Conservation (phyloP, 2,329 filamentous ascomycete genomes). For the Capronia americana region DNA sequence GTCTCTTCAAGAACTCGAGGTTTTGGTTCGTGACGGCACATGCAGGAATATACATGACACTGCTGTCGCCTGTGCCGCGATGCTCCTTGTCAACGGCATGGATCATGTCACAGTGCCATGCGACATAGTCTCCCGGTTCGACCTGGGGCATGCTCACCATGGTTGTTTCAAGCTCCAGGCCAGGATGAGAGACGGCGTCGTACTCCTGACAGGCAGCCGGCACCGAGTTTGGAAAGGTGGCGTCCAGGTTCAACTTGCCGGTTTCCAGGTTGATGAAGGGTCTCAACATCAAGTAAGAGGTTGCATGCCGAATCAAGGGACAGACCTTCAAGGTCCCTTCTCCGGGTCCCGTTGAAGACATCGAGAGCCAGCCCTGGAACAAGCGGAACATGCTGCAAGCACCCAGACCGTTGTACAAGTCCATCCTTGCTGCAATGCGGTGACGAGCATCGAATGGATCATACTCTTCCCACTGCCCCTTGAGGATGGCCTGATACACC, state of each 20-base stretch:
- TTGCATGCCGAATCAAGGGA: slow-evolving; percentile 75
- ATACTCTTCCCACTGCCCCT: slow-evolving; percentile 78
- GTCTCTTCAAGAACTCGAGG: slow-evolving; percentile 71
- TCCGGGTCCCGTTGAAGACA: slow-evolving; percentile 73
- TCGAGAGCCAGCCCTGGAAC: slow-evolving; percentile 87
- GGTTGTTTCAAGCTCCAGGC: slow-evolving; percentile 68
- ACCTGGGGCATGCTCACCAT: slow-evolving; percentile 77
- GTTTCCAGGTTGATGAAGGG: slow-evolving; percentile 75
- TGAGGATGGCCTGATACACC: slow-evolving; percentile 76
- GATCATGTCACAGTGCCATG: slow-evolving; percentile 56
- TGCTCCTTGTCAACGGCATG: slow-evolving; percentile 86
- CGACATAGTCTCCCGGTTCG: slow-evolving; percentile 74
- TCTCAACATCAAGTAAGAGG: slow-evolving; percentile 78
- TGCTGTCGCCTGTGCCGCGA: slow-evolving; percentile 73
- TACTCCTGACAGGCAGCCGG: slow-evolving; percentile 74
- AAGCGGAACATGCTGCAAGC: slow-evolving; percentile 84
- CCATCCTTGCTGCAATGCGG: slow-evolving; percentile 70
- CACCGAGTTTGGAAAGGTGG: slow-evolving; percentile 72
- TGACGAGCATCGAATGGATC: slow-evolving; percentile 81
- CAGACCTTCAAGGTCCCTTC: slow-evolving; percentile 85
- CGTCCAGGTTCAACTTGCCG: slow-evolving; percentile 50
- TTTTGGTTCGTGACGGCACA: slow-evolving; percentile 81
- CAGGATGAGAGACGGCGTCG: slow-evolving; percentile 68
- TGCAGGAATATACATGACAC: slow-evolving; percentile 86
- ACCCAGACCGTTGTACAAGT: slow-evolving; percentile 81